A percentile compares a stretch with the other conserved stretches of the same genome.
phyloP scores from a whole-genome alignment of 352 stramenopile species.

The Phytopythium vexans region DNA sequence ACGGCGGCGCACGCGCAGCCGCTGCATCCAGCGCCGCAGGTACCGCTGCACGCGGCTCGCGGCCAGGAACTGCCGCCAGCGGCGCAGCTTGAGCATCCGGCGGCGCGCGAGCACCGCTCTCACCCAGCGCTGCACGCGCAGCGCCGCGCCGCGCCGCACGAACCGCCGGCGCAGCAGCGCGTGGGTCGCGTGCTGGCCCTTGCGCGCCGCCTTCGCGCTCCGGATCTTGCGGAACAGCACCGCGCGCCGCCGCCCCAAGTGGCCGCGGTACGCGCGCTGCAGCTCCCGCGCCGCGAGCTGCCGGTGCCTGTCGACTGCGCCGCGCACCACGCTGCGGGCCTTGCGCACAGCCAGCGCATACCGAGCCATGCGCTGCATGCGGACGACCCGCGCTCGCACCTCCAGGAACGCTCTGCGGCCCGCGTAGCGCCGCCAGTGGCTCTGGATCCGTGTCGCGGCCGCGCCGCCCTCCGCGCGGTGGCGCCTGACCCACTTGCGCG shows the following conservation, averaged over 20 bases:
- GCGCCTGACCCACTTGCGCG: slow-evolving; percentile 18
- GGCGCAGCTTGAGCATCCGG: slow-evolving; percentile 36
- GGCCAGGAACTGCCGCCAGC: slow-evolving; percentile 40
- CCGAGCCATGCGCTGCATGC: slow-evolving; percentile 33
- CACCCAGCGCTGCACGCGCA: slow-evolving; percentile 53
- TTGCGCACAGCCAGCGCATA: slow-evolving; percentile 29
- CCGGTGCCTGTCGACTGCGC: slow-evolving; percentile 23
- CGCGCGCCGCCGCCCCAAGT: slow-evolving; percentile 41
- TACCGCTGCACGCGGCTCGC: slow-evolving; percentile 51
- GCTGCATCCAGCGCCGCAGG: slow-evolving; percentile 42
- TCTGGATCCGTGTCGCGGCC: slow-evolving; percentile 32
- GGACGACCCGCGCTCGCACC: slow-evolving; percentile 27
- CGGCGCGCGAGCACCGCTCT: slow-evolving; percentile 32
- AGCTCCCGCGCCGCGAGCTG: slow-evolving; percentile 28
- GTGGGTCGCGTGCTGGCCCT: slow-evolving; percentile 52
- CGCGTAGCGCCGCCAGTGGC: slow-evolving; percentile 31
- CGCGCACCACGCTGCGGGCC: slow-evolving; percentile 20
- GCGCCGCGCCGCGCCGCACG: slow-evolving; percentile 33
- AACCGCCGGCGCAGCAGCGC: slow-evolving; percentile 46
- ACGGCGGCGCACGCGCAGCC: slow-evolving; percentile 24
- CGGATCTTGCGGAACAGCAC: slow-evolving; percentile 66
- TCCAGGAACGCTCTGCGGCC: slow-evolving; percentile 18
- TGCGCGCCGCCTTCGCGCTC: slow-evolving; percentile 37
- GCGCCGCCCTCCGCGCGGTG: slow-evolving; percentile 25
- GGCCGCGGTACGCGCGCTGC: slow-evolving; percentile 32